phyloP scores from a whole-genome alignment of 192 early-diverging fungal genomes.

The Coemansia sp. region DNA sequence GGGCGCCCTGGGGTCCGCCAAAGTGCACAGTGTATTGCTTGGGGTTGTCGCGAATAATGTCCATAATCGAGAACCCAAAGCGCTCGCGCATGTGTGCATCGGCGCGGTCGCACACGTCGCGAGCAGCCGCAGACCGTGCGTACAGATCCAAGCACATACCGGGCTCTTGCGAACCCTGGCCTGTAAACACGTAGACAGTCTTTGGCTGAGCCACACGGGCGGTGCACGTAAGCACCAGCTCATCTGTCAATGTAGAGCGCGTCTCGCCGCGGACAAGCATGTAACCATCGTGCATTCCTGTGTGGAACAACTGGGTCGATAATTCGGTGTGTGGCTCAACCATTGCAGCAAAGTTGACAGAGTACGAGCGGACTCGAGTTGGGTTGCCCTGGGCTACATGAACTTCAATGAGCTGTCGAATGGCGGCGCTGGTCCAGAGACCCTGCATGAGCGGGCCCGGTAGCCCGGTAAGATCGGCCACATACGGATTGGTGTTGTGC shows the following conservation, averaged over 20 bases:
- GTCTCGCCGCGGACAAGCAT: slow-evolving; percentile 84
- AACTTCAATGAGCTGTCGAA: slow-evolving; percentile 85
- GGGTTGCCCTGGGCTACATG: slow-evolving; percentile 85
- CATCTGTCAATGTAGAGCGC: slow-evolving; percentile 63
- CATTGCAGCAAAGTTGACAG: slow-evolving; percentile 74
- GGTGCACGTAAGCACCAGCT: slow-evolving; percentile 69
- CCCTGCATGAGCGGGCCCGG: slow-evolving; percentile 86
- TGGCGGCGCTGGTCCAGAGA: slow-evolving; percentile 85
- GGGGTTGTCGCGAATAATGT: slow-evolving; percentile 90
- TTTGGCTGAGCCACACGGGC: slow-evolving; percentile 86
- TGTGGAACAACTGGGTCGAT: slow-evolving; percentile 79
- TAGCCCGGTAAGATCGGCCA: slow-evolving; percentile 79
- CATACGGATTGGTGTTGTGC: slow-evolving; percentile 90
- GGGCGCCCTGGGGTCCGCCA: slow-evolving; percentile 78
- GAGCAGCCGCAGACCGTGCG: slow-evolving; percentile 72
- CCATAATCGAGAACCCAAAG: slow-evolving; percentile 89
- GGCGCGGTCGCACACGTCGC: slow-evolving; percentile 84
- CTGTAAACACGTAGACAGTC: slow-evolving; percentile 92
- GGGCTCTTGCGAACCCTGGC: slow-evolving; percentile 93
- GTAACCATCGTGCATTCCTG: slow-evolving; percentile 87
- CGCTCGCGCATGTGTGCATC: slow-evolving; percentile 79
- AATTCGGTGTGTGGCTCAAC: slow-evolving; percentile 80
- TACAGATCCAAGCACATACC: slow-evolving; percentile 96
- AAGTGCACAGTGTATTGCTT: slow-evolving; percentile 84
- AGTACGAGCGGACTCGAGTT: slow-evolving; percentile 72